These are phyloP conservation scores for Multifurca ochricompacta DNA, from an alignment of 768 basidiomycete species.

Conservation along the genomic window DNA sequence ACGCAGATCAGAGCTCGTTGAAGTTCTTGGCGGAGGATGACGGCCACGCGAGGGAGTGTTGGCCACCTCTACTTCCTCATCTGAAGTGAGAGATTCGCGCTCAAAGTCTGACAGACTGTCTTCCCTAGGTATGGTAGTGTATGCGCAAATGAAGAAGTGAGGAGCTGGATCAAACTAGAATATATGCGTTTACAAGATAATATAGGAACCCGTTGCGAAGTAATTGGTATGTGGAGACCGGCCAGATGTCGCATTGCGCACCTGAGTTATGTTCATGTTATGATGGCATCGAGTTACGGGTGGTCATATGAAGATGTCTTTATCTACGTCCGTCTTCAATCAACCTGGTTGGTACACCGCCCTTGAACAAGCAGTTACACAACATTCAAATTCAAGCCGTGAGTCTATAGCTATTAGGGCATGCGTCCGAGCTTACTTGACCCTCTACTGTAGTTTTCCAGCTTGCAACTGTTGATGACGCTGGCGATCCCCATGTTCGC, in stretches of 20 bases:
- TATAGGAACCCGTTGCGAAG: too few relatives aligned
- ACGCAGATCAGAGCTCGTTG: not conserved
- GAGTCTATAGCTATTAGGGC: not conserved
- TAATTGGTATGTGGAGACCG: too few relatives aligned
- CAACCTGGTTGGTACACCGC: slow-evolving; percentile 28
- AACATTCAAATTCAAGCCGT: slow-evolving; percentile 25
- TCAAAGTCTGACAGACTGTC: slow-evolving; percentile 6
- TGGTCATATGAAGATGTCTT: too few relatives aligned
- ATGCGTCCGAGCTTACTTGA: not conserved
- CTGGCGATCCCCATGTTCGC: slow-evolving; percentile 50
- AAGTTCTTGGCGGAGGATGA: not conserved
- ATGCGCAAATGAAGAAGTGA: not conserved
- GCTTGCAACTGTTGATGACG: slow-evolving; percentile 47
- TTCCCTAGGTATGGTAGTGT: slow-evolving; percentile 9
- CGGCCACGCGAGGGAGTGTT: not conserved
- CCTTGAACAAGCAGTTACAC: slow-evolving; percentile 23
- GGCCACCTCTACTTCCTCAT: not conserved
- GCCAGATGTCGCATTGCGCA: too few relatives aligned
- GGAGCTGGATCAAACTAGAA: too few relatives aligned
- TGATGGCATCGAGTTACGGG: too few relatives aligned
- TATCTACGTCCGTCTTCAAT: too few relatives aligned
- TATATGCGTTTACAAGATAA: too few relatives aligned
- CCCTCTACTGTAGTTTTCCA: slow-evolving; percentile 41
- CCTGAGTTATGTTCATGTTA: too few relatives aligned
- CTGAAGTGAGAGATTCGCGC: slow-evolving; percentile 4